These are phyloP conservation scores for Coemansia sp. DNA, from an alignment of 192 early-diverging fungal species.

Conservation along the genomic window DNA sequence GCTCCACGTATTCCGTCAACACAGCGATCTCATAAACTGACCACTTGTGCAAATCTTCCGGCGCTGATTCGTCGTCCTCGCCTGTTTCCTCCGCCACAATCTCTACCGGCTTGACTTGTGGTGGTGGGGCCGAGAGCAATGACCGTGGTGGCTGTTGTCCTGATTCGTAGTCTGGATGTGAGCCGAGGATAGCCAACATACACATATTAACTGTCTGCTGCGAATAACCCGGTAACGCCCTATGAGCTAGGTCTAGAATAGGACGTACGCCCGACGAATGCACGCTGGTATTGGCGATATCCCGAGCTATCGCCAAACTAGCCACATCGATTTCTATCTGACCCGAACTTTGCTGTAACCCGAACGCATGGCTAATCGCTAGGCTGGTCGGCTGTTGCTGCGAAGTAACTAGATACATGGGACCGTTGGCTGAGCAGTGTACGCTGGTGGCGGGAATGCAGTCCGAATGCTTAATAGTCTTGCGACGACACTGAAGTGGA, in stretches of 20 bases:
- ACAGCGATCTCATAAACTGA: slow-evolving; percentile 22
- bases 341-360: too few relatives aligned
- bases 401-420: slow-evolving; percentile 2
- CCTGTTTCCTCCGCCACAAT: background rate
- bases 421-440: slow-evolving; percentile 5
- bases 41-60: slow-evolving; percentile 15
- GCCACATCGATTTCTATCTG: slow-evolving; percentile 10
- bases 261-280: slow-evolving; percentile 2
- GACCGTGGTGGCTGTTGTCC: slow-evolving; percentile 8
- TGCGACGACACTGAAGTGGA: slow-evolving; percentile 47
- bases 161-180: slow-evolving; percentile 23
- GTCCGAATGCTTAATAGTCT: slow-evolving; percentile 23
- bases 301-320: slow-evolving; percentile 4
- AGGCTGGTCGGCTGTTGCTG: background rate
- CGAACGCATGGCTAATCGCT: slow-evolving; percentile 9
- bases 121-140: background rate
- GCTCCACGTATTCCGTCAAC: slow-evolving; percentile 22
- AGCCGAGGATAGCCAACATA: slow-evolving; percentile 29
- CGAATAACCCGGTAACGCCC: slow-evolving; percentile 6
- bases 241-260: slow-evolving; percentile 19
- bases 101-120: background rate
- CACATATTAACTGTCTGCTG: slow-evolving; percentile 11
- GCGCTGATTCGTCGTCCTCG: background rate
- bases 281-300: slow-evolving; percentile 1
- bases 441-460: background rate